Evolutionary conservation across 768 basidiomycete species (phyloP), one percentile per base, ranked within the genome.

Genomic region (Amanita rubescens): DNA sequence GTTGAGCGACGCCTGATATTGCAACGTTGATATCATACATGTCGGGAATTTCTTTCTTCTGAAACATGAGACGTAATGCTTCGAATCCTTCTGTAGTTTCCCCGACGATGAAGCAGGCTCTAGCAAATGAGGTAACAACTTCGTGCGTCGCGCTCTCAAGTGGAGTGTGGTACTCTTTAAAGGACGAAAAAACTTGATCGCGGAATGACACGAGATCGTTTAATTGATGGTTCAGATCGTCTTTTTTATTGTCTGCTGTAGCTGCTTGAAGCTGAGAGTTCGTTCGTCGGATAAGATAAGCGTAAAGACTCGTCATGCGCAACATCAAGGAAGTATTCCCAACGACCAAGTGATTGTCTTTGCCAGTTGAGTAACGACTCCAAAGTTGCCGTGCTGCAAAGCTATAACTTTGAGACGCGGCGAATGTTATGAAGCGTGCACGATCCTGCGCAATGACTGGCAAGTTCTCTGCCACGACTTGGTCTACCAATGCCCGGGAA

Each of bases 11-110:
- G 9, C 75, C 77, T 3, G 72, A 70, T 51, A 89, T 71, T 37
- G 74, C 75, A 46, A 89, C 77, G 59, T 86, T 87, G 47, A 85
- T 68, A 60, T 89, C 87, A 61, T 79, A 69, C 35, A 75, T 57
- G 63, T 88, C 84, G 14, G 84, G 84, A 49, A 75, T 60, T 62
- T 83, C 77, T 52, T 62, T 66, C 46, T 80, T 78, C 20, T 63
- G 57, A 37, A 79, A 62, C 34, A 86, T 61, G 51, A 75, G 53
- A 49, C 68, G 69, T 59, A 88, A 68, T 20, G 72, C 66, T 9
- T 65, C 59, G 52, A 84, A 70, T 2, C 80, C 84, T 37, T 75
- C 69, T 41, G 59, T 45, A 57, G 74, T 63, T 43, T 74, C 63
- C 19, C 79, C 82, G 22, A 82, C 65, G 54, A 85, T 72, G 59